Evolutionary conservation across 148 eudicot genomes (phyloP).

Genomic region (Vaccinium vitisidaea): DNA sequence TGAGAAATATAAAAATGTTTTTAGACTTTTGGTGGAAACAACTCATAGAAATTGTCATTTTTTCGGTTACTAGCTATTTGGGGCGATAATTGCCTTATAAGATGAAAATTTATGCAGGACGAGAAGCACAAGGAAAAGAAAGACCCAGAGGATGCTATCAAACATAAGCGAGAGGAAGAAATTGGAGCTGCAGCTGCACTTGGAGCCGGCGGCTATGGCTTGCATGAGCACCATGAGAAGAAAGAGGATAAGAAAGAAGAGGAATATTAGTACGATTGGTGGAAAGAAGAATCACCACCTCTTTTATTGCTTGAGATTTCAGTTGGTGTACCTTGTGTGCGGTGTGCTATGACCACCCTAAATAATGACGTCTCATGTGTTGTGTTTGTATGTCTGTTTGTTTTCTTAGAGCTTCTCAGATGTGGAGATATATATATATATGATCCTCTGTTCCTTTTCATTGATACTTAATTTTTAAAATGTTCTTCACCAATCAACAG

Average conservation of each 20-base stretch:
- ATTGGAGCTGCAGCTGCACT: background rate
- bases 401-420: background rate
- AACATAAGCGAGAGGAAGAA: background rate
- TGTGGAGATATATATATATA: background rate
- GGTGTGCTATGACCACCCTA: background rate
- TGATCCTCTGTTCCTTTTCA: background rate
- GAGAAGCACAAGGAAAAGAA: background rate
- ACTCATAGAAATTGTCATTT: background rate
- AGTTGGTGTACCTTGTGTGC: background rate
- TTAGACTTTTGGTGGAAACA: background rate
- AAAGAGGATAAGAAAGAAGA: background rate
- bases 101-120: background rate
- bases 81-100: background rate
- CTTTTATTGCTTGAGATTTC: too few species aligned
- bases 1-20: too few species aligned
- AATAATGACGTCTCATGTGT: background rate
- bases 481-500: background rate
- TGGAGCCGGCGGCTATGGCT: background rate
- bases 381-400: background rate
- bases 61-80: background rate
- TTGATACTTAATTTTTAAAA: background rate
- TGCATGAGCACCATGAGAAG: conserved; percentile 3
- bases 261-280: background rate
- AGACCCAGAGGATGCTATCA: background rate
- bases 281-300: background rate